Conservation (phyloP, 202 grass and related monocot species). For the Panicum hallii region DNA sequence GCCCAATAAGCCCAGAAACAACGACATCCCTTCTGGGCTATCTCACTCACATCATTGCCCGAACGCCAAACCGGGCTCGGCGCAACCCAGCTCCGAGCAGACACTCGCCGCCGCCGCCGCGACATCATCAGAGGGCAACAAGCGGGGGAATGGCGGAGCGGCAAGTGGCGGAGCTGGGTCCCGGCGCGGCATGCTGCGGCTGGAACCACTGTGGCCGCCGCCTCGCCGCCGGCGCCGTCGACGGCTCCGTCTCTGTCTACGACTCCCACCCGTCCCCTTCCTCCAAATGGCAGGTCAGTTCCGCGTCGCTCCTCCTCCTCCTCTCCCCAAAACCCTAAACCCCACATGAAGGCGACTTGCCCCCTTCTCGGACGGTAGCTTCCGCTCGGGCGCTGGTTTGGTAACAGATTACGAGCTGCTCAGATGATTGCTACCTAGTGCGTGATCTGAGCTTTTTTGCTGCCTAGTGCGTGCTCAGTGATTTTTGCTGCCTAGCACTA, state of each 20-base stretch:
- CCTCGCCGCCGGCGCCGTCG: constrained; percentile 70
- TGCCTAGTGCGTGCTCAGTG: background rate
- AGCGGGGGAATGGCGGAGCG: constrained; percentile 55
- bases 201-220: constrained; percentile 83
- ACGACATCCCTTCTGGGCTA: too few relatives aligned
- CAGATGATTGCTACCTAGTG: constrained; percentile 1
- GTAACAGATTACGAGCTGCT: background rate
- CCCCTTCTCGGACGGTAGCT: background rate
- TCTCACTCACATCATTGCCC: too few relatives aligned
- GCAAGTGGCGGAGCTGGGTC: constrained; percentile 61
- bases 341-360: background rate
- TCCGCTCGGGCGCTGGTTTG: background rate
- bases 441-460: background rate
- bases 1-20: too few relatives aligned
- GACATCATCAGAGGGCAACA: constrained; percentile 5
- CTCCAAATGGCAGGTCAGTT: constrained; percentile 82
- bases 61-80: background rate
- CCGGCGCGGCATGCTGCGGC: constrained; percentile 58
- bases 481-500: constrained; percentile 10
- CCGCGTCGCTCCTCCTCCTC: background rate
- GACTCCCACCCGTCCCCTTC: constrained; percentile 65
- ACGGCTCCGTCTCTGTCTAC: constrained; percentile 77
- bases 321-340: constrained; percentile 27
- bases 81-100: background rate
- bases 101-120: constrained; percentile 26